These are phyloP conservation scores for Eucommia ulmoides DNA, from an alignment of 257 asterid species.

Conservation along the genomic window DNA sequence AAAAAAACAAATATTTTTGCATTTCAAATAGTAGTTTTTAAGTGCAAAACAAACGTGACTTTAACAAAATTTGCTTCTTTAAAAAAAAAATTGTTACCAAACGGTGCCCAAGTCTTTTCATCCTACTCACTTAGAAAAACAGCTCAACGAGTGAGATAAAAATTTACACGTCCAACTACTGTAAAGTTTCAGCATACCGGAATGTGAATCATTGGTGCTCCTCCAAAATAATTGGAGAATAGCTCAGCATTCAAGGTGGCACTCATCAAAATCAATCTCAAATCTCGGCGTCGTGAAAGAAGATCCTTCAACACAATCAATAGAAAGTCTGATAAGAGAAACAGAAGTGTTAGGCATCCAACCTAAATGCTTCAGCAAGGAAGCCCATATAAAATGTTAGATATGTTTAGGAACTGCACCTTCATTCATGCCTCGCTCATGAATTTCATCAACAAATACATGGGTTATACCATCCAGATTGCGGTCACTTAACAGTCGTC, in stretches of 20 bases:
- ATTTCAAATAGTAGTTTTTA: too few relatives aligned
- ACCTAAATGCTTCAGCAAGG: conserved; percentile 9
- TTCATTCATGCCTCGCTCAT: conserved; percentile 99
- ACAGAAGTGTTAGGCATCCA: conserved; percentile 21
- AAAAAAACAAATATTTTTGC: too few relatives aligned
- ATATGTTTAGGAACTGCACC: conserved; percentile 32
- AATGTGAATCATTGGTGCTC: conserved; percentile 86
- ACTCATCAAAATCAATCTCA: conserved; percentile 96
- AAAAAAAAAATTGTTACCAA: background rate
- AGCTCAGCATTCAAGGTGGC: conserved; percentile 95
- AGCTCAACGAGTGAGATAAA: background rate
- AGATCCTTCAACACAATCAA: conserved; percentile 94
- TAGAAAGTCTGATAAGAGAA: conserved; percentile 66
- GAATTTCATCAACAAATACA: conserved; percentile 96
- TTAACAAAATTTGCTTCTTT: too few relatives aligned
- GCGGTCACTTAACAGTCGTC: conserved; percentile 87
- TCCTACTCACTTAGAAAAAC: background rate
- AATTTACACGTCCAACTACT: background rate
- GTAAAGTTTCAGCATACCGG: conserved; percentile 52
- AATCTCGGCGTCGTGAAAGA: conserved; percentile 82
- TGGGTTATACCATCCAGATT: conserved; percentile 82
- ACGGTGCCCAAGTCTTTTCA: background rate
- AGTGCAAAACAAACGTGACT: too few relatives aligned
- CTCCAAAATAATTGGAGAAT: conserved; percentile 74
- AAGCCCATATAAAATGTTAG: conserved; percentile 6